Evolutionary conservation across 148 eudicot species (phyloP), one percentile per base, ranked within the genome.

Genomic region (Hydrangea macrophylla): DNA sequence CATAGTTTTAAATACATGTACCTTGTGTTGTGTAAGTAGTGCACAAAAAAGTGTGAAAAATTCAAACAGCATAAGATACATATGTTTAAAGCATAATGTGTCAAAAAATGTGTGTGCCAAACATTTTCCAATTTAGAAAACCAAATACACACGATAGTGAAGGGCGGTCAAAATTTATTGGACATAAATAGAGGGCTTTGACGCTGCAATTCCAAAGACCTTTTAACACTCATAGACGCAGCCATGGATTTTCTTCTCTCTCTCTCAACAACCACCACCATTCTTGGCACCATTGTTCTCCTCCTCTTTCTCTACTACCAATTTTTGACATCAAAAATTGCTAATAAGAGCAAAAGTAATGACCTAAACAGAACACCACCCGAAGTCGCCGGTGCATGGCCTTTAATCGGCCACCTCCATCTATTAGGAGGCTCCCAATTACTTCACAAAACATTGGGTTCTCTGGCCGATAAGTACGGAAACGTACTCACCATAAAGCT

Each of bases 401-500:
- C 68, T 30, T 0, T 64, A 20, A 30, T 64, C 7, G 68, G 68
- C 7, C 57, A 64, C 57, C 68, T 64, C 20, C 57, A 32, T 20
- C 27, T 58, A 13, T 20, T 58, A 9, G 25, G 25, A 17, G 40
- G 42, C 27, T 35, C 51, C 22, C 7, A 65, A 33, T 57, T 65
- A 17, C 28, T 44, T 7, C 39, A 65, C 58, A 32, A 18, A 12
- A 2, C 39, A 8, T 23, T 73, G 18, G 66, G 53, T 5, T 35
- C 33, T 23, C 6, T 78, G 62, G 82, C 86, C 9, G 84, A 82
- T 25, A 68, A 55, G 26, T 26, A 71, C 17, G 89, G 89, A 8
- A 80, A 80, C 0, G 73, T 84, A 18, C 79, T 76, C 69, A 62
- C 54, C 3, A 60, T 85, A 44, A 65, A 51, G 27, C 68, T 85